Base-by-base conservation (phyloP, 352 stramenopile species). In the Phytophthora ramorum region DNA sequence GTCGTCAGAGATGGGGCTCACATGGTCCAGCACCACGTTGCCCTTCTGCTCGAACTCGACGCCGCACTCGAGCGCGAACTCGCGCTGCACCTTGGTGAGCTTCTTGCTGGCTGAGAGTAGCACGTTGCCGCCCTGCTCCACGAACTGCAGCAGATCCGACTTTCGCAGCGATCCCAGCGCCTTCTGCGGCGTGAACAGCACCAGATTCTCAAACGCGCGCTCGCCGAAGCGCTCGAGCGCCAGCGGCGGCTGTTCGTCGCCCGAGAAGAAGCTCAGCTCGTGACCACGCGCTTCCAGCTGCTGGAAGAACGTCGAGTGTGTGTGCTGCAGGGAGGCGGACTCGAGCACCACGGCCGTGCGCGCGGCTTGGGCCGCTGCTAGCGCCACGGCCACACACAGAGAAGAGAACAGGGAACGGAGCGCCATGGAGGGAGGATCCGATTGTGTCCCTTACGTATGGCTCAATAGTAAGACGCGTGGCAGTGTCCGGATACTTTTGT, bases 21-120 rank as follows among this genome's bases (percentile, higher is more conserved):
- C 79, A 67, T 98, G 87, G 72, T 98, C 92, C 47, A 97, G 81
- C 56, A 98, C 90, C 24, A 91, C 61, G 56, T 81, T 93, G 46
- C 85, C 87, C 63, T 96, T 96, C 74, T 93, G 91, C 65, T 96
- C 85, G 61, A 92, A 93, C 66, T 96, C 81, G 50, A 98, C 84
- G 46, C 92, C 92, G 66, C 86, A 95, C 51, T 95, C 87, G 48
- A 92, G 74, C 34, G 89, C 86, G 63, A 98, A 93, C 49, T 96
- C 76, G 45, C 91, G 85, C 55, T 96, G 80, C 57, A 91, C 59
- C 64, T 93, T 91, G 22, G 85, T 95, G 7, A 95, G 60, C 53
- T 92, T 90, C 37, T 78, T 70, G 59, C 80, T 91, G 24, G 85
- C 74, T 20, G 79, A 72, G 20, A 93, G 74, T 51, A 98, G 64